These are phyloP conservation scores for Hymenoscyphus linearis DNA, from an alignment of 2,329 filamentous ascomycete species.

Conservation along the genomic window DNA sequence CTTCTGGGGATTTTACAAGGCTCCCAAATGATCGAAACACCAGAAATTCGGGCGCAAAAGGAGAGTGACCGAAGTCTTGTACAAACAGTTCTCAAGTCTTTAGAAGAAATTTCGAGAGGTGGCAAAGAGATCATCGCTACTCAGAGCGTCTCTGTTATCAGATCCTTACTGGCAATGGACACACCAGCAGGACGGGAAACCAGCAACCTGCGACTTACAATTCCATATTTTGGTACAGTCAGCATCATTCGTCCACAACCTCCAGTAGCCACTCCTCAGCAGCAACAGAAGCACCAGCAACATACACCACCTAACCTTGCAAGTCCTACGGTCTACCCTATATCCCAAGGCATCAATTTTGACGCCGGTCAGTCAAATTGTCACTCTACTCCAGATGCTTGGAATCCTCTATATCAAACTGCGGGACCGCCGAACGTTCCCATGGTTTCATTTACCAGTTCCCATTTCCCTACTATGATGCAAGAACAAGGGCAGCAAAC, in stretches of 20 bases:
- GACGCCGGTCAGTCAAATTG: neutral
- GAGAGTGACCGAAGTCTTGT: conserved; percentile 22
- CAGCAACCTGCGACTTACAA: conserved; percentile 28
- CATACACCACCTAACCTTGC: neutral
- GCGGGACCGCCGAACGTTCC: conserved; percentile 8
- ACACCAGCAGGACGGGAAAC: conserved; percentile 12
- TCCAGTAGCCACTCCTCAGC: neutral
- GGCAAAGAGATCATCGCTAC: conserved; percentile 22
- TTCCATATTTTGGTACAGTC: conserved; percentile 32
- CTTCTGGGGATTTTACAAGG: conserved; percentile 25
- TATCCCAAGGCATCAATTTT: neutral
- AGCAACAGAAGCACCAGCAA: neutral
- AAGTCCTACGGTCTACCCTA: neutral
- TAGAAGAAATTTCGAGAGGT: conserved; percentile 19
- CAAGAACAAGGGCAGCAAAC: conserved; percentile 11
- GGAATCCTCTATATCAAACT: conserved; percentile 1
- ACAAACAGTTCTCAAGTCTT: conserved; percentile 19
- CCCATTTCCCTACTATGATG: conserved; percentile 18
- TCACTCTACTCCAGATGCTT: conserved; percentile 3
- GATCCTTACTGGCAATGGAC: conserved; percentile 25
- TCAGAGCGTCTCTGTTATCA: conserved; percentile 29
- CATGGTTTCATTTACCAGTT: conserved; percentile 24
- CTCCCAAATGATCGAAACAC: conserved; percentile 11
- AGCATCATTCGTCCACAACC: conserved; percentile 22
- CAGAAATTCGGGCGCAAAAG: conserved; percentile 15